These are phyloP conservation scores for Escovopsis sp. DNA, from an alignment of 2,329 filamentous ascomycete genomes.

Conservation along the genomic window DNA sequence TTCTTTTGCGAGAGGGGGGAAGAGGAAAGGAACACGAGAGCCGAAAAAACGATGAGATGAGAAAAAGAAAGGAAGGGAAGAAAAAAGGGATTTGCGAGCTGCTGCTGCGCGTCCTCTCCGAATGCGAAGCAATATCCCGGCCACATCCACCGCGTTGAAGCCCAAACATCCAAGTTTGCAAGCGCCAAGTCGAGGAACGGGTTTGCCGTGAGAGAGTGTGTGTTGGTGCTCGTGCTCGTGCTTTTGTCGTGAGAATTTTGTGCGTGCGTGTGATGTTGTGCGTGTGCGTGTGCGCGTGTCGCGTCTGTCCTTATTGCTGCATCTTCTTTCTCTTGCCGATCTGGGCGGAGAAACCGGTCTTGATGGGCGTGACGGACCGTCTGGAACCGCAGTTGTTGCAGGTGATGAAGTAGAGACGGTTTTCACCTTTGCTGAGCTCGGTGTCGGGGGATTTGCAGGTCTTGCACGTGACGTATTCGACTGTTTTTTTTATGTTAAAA, in stretches of 20 bases:
- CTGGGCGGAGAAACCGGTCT: constrained; percentile 99
- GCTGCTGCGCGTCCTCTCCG: not conserved
- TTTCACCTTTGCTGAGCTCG: constrained; percentile 96
- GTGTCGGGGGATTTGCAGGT: constrained; percentile 92
- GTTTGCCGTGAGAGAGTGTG: not conserved
- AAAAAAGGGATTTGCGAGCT: not conserved
- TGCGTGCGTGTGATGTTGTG: not conserved
- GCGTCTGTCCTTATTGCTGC: constrained; percentile 31
- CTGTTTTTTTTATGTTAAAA: constrained; percentile 19
- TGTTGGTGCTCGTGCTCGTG: not conserved
- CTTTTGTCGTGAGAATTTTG: not conserved
- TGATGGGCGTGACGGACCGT: constrained; percentile 91
- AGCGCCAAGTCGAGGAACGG: not conserved
- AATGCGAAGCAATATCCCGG: no score
- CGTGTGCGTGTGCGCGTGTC: not conserved
- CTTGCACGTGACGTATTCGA: constrained; percentile 98
- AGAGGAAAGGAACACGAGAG: not conserved
- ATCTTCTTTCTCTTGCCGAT: constrained; percentile 97
- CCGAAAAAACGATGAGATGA: not conserved
- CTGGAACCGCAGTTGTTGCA: constrained; percentile 73
- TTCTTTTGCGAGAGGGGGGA: no score
- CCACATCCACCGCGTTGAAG: no score
- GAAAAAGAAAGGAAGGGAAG: not conserved
- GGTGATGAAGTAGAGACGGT: constrained; percentile 96
- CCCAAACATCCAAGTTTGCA: not conserved